Base-by-base conservation (phyloP, 352 stramenopile genomes). In the Saprolegnia parasitica region DNA sequence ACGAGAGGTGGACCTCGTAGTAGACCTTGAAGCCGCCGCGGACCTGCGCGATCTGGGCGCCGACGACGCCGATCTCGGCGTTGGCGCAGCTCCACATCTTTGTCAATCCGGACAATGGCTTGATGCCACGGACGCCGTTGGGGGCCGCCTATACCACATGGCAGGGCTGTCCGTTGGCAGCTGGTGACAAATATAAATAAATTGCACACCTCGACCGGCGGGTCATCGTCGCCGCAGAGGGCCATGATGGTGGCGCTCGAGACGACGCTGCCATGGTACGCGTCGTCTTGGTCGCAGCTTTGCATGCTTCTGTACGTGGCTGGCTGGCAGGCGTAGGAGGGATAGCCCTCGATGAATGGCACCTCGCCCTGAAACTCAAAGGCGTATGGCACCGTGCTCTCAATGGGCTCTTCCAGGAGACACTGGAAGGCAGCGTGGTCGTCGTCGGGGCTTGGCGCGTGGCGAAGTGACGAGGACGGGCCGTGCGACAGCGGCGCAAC, bases 1-100 rank as follows among this genome's bases (percentile, higher is more conserved):
- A 86, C 32, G 76, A 78, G 62, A 87, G 66, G 64, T 80, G 85
- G 71, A 90, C 76, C 71, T 88, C 79, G 73, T 84, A 90, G 63
- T n/a, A 49, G 47, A 68, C 35, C 29, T 64, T 26, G 56, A 35
- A 64, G 56, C 56, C 24, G 32, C 58, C 35, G 35, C 35, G 16
- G 26, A 35, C 20, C 1, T 16, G 9, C 37, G 39, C n/a, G 21
- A 66, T 52, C 16, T 54, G 58, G 4, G 39, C 26, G 40, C 40
- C 58, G 18, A 66, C 58, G 35, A 66, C n/a, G 45, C 58, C 58
- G 37, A 66, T 52, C 45, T 66, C 32, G 45, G 32, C 49, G 11
- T 18, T 23, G 20, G 58, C 26, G 0, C 32, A 56, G 10, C 11
- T 35, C 58, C 58, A 66, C 58, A 66, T 55, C 11, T 64, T 46